These are phyloP conservation scores for Lathyrus oleraceus DNA, from an alignment of 306 rosid species.

Conservation along the genomic window DNA sequence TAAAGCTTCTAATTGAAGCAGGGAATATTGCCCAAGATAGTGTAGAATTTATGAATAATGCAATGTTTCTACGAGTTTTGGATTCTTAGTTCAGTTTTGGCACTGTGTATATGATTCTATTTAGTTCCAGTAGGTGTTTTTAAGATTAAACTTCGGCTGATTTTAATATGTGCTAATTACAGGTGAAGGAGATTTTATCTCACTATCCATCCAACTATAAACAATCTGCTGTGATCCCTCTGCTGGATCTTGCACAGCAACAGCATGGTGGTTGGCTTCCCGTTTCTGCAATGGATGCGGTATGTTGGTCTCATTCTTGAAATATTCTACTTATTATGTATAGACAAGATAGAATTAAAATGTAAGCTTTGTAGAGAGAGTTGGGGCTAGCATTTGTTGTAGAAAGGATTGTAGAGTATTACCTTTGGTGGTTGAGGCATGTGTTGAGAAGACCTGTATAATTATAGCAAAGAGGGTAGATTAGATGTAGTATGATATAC, in stretches of 20 bases:
- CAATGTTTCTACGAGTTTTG: conserved; percentile 16
- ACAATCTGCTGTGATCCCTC: conserved; percentile 96
- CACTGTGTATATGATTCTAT: conserved; percentile 7
- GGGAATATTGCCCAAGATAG: not conserved
- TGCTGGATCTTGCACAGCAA: conserved; percentile 98
- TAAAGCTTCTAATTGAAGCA: not conserved
- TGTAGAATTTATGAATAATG: conserved; percentile 6
- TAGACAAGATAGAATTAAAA: not conserved
- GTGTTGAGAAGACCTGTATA: not conserved
- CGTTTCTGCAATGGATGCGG: conserved; percentile 98
- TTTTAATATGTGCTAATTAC: conserved; percentile 28
- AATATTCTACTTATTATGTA: conserved; percentile 9
- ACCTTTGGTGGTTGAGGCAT: not conserved
- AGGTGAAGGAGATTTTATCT: conserved; percentile 86
- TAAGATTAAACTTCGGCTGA: not conserved
- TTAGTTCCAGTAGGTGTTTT: not conserved
- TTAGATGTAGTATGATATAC: not conserved
- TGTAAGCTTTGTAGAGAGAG: not conserved
- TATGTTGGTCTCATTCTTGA: conserved; percentile 47
- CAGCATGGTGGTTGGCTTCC: conserved; percentile 99
- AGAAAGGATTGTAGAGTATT: not conserved
- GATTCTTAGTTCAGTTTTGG: conserved; percentile 13
- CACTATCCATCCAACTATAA: conserved; percentile 98
- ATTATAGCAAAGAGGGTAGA: not conserved
- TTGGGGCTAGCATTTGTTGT: not conserved